These are phyloP conservation scores for Rhizopus microsporus DNA, from an alignment of 371 early-diverging fungal species.

Conservation along the genomic window DNA sequence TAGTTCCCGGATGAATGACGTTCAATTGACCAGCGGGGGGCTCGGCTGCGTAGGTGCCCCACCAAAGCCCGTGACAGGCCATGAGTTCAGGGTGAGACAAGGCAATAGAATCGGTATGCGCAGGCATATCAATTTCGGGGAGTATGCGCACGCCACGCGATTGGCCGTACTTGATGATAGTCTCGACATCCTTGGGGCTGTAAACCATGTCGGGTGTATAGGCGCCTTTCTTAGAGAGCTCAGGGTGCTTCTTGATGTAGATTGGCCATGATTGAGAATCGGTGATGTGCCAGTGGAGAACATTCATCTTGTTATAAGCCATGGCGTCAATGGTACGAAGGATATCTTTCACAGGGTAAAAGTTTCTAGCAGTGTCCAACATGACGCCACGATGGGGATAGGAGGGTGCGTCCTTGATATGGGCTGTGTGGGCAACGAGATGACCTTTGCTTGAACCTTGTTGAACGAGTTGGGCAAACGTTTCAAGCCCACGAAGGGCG, in stretches of 20 bases:
- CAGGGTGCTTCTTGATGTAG: slow-evolving; percentile 63
- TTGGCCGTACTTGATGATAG: slow-evolving; percentile 63
- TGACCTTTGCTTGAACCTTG: slow-evolving; percentile 13
- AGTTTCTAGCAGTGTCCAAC: slow-evolving; percentile 81
- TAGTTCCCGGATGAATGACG: slow-evolving; percentile 56
- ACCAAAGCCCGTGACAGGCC: slow-evolving; percentile 47
- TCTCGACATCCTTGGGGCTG: slow-evolving; percentile 58
- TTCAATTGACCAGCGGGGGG: slow-evolving; percentile 80
- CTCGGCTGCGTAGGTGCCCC: slow-evolving; percentile 60
- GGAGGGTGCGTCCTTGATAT: slow-evolving; percentile 69
- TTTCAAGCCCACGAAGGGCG: slow-evolving; percentile 78
- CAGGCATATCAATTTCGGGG: slow-evolving; percentile 83
- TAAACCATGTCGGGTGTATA: slow-evolving; percentile 62
- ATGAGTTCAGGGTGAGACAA: slow-evolving; percentile 52
- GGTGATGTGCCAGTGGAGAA: slow-evolving; percentile 83
- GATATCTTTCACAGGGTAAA: slow-evolving; percentile 60
- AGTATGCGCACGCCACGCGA: slow-evolving; percentile 77
- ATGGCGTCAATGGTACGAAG: slow-evolving; percentile 74
- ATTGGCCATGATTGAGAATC: slow-evolving; percentile 82
- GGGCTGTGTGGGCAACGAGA: slow-evolving; percentile 53
- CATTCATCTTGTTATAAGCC: slow-evolving; percentile 79
- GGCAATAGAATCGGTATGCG: slow-evolving; percentile 62
- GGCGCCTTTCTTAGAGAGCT: slow-evolving; percentile 67
- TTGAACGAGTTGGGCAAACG: slow-evolving; percentile 71
- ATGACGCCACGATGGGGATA: slow-evolving; percentile 76